Evolutionary conservation across 106 monocot species (phyloP).

Genomic region (Amphibolis antarctica): DNA sequence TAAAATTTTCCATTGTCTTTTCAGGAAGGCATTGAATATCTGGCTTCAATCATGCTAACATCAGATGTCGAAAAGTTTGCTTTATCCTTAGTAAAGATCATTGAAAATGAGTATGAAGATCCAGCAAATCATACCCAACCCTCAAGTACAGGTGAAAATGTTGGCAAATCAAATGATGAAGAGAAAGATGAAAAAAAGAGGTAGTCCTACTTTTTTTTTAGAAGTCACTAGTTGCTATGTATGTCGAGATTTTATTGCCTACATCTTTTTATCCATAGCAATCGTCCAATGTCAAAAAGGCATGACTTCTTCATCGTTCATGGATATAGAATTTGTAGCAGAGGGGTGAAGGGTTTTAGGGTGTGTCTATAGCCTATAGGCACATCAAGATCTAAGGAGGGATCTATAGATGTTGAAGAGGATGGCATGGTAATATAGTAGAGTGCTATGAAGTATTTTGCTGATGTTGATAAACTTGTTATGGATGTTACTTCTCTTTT

Average conservation of each 20-base stretch:
- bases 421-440: no score
- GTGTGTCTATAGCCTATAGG: no score
- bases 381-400: no score
- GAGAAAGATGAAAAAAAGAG: slow-evolving; percentile 21
- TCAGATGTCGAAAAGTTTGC: slow-evolving; percentile 34
- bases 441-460: no score
- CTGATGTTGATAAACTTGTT: no score
- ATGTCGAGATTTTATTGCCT: background rate
- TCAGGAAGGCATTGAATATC: slow-evolving; percentile 61
- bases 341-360: no score
- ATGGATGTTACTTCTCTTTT: no score
- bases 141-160: background rate
- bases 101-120: slow-evolving; percentile 23
- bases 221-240: background rate
- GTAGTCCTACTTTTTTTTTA: slow-evolving; percentile 8
- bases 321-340: background rate
- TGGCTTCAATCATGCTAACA: slow-evolving; percentile 34
- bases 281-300: no score
- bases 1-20: slow-evolving; percentile 2
- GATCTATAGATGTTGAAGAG: no score
- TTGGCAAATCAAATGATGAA: slow-evolving; percentile 4
- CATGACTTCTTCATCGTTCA: background rate
- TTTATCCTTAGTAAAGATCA: slow-evolving; percentile 29
- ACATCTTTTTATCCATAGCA: no score
- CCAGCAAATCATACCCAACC: slow-evolving; percentile 19